Conservation (phyloP, 1,284 basidiomycete species). For the Ustilago crameri region DNA sequence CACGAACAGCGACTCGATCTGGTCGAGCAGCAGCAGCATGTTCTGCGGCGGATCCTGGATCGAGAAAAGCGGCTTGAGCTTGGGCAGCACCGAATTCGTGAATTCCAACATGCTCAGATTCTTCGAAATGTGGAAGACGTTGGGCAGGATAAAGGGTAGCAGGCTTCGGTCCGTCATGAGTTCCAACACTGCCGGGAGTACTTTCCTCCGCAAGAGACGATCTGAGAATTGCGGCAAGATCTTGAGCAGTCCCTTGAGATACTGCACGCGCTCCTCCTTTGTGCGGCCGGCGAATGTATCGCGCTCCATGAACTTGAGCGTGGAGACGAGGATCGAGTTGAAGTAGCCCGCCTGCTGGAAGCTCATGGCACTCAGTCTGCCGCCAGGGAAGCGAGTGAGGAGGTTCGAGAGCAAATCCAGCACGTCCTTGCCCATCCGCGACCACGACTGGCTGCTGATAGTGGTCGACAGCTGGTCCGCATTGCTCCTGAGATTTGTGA, state of each 20-base stretch:
- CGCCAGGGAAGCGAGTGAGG: slow-evolving; percentile 77
- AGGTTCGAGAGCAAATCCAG: slow-evolving; percentile 55
- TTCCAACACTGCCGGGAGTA: slow-evolving; percentile 80
- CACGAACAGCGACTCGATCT: slow-evolving; percentile 81
- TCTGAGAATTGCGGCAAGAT: slow-evolving; percentile 90
- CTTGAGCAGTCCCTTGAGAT: slow-evolving; percentile 81
- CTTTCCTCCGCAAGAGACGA: slow-evolving; percentile 85
- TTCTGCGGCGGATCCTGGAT: slow-evolving; percentile 97
- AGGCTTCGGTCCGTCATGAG: slow-evolving; percentile 62
- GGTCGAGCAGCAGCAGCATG: slow-evolving; percentile 75
- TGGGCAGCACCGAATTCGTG: slow-evolving; percentile 81
- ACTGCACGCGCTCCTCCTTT: slow-evolving; percentile 93
- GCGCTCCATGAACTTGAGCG: slow-evolving; percentile 93
- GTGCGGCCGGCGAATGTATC: slow-evolving; percentile 94
- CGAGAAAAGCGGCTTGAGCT: slow-evolving; percentile 87
- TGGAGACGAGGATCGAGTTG: slow-evolving; percentile 92
- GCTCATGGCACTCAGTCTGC: slow-evolving; percentile 79
- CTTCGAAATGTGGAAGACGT: slow-evolving; percentile 90
- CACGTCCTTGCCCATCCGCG: slow-evolving; percentile 55
- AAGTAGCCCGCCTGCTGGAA: slow-evolving; percentile 89
- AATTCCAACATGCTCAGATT: slow-evolving; percentile 79
- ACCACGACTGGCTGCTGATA: slow-evolving; percentile 50
- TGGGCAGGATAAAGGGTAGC: slow-evolving; percentile 96
- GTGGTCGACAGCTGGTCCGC: slow-evolving; percentile 71
- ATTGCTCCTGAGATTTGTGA: slow-evolving; percentile 82